Evolutionary conservation across 441 rosid genomes (phyloP), one percentile per base, ranked within the genome.

Genomic region (Dalechampia spathulata): DNA sequence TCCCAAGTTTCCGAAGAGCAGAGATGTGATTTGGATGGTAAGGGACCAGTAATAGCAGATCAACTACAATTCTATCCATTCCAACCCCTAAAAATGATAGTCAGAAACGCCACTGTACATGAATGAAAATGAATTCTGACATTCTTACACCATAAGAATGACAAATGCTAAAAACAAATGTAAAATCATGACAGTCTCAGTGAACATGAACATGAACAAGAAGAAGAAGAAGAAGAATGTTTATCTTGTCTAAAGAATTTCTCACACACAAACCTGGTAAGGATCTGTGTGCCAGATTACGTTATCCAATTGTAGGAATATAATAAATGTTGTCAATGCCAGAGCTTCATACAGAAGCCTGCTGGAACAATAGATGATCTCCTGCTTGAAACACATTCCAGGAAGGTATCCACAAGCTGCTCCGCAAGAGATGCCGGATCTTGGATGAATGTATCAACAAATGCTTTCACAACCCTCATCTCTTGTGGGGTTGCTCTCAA

Each of bases 301-400:
- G 14, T 32, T 28, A 45, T 53, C 63, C 25, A 30, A 49, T 30
- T 14, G 39, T 40, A 27, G 40, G 32, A 55, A 16, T 49, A 10
- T 40, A 6, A 8, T 12, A 21, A 10, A n/a, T 28, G 58, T 7
- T 58, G 56, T 72, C 87, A 89, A 71, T 93, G 99, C 96, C 95
- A 90, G 34, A 93, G 99, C 65, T 90, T 93, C 80, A 83, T 87
- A 80, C 97, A 90, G 74, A 85, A 65, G 22, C 96, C 90, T 50
- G 78, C 58, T 0, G 97, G 82, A 62, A 74, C 89, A 1, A 60
- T 77, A 0, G 92, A 74, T 17, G 83, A 65, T 66, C 47, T 72
- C 65, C 76, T 81, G 61, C 78, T 78, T 2, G 82, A 62, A 47
- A 90, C 62, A 52, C 83, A 70, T 56, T 78, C 97, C 3, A 97